Conservation (phyloP, 371 early-diverging fungal species). For the Mucor saturninus region DNA sequence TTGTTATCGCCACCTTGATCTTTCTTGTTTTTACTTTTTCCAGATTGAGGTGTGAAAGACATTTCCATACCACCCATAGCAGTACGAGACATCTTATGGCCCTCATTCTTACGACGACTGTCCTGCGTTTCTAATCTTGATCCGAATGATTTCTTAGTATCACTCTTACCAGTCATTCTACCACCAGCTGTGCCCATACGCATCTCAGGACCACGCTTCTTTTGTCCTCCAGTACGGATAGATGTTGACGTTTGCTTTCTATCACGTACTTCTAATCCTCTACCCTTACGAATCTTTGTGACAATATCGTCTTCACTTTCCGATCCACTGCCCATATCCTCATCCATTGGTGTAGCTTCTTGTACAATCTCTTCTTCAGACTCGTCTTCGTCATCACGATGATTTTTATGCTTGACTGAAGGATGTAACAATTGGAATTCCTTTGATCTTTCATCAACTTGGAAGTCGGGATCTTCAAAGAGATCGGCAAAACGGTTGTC, state of each 20-base stretch:
- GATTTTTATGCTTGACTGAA: conserved; percentile 34
- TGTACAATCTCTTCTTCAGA: conserved; percentile 47
- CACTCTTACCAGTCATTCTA: conserved; percentile 34
- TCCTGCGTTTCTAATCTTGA: conserved; percentile 43
- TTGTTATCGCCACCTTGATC: conserved; percentile 9
- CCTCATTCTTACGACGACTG: conserved; percentile 31
- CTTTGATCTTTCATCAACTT: conserved; percentile 85
- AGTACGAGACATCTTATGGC: conserved; percentile 60
- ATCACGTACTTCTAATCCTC: conserved; percentile 45
- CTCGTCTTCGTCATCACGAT: conserved; percentile 35
- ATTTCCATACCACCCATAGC: conserved; percentile 71
- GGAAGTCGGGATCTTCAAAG: conserved; percentile 93
- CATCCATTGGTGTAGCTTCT: conserved; percentile 48
- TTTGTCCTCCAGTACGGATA: conserved; percentile 17
- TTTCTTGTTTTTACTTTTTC: conserved; percentile 9
- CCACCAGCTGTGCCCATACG: conserved; percentile 56
- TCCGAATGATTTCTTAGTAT: conserved; percentile 48
- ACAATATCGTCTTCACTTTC: conserved; percentile 56
- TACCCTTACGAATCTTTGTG: conserved; percentile 51
- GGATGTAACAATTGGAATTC: conserved; percentile 92
- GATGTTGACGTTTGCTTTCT: conserved; percentile 38
- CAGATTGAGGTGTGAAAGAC: conserved; percentile 53
- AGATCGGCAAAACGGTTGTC: conserved; percentile 89
- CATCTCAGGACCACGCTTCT: conserved; percentile 55
- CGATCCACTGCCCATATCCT: conserved; percentile 50